phyloP scores from a whole-genome alignment of 2,329 filamentous ascomycete species.

The Phoma sp. region DNA sequence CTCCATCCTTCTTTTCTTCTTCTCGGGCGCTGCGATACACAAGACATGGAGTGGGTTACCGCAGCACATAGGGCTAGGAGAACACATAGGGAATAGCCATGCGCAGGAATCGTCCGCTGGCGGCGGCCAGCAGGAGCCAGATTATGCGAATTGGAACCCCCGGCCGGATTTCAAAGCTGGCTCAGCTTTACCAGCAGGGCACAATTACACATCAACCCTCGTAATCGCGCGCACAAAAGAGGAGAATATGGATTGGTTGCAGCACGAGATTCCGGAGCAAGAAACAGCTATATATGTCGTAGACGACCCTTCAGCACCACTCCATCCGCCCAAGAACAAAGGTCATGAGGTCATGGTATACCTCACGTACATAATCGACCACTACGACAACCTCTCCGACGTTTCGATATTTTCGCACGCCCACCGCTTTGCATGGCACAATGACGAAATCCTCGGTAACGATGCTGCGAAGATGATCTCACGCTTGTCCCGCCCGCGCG shows the following conservation, averaged over 20 bases:
- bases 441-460: conserved; percentile 57
- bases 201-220: conserved; percentile 61
- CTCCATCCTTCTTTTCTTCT: conserved; percentile 50
- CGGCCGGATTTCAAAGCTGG: conserved; percentile 41
- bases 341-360: conserved; percentile 70
- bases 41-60: conserved; percentile 49
- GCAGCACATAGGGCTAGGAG: conserved; percentile 51
- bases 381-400: conserved; percentile 65
- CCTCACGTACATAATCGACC: conserved; percentile 66
- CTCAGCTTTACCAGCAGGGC: conserved; percentile 49
- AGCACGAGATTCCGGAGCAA: conserved; percentile 58
- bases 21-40: conserved; percentile 40
- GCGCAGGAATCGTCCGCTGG: conserved; percentile 16
- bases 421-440: conserved; percentile 65
- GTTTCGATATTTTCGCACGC: conserved; percentile 68
- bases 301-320: conserved; percentile 55
- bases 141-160: conserved; percentile 49
- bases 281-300: conserved; percentile 58
- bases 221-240: conserved; percentile 60
- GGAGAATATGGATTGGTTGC: conserved; percentile 64
- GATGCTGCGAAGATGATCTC: conserved; percentile 55
- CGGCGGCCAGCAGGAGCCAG: conserved; percentile 30
- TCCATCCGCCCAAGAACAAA: conserved; percentile 62
- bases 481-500: conserved; percentile 53
- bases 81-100: conserved; percentile 33